Evolutionary conservation across 768 basidiomycete species (phyloP), one percentile per base, ranked within the genome.

Genomic region (Glaciozyma martinii): DNA sequence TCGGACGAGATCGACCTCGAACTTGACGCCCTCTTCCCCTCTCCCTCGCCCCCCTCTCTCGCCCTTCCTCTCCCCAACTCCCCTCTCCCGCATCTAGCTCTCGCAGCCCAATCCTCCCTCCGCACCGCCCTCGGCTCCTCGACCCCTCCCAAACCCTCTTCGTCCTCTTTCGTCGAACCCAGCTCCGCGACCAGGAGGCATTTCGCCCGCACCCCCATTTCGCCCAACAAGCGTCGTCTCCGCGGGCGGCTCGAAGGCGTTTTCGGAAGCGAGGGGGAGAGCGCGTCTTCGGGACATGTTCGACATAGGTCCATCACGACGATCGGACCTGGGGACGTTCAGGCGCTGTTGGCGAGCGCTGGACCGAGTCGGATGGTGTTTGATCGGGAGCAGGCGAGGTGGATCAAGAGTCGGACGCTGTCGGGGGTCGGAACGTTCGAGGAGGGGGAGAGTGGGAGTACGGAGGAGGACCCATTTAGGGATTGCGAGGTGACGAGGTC

Each of bases 1-100:
- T 74, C 78, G 3, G 78, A 79, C 47, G 81, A 81, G 53, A 76
- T 78, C 10, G 78, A 81, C 40, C 77, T 77, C 9, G 78, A 79
- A 52, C 70, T 80, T 7, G 74, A 23, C 32, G 57, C 61, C 50
- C 7, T 30, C n/a, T 33, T 59, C 30, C 40, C 32, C 32, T 27
- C 61, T 32, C 30, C 44, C 25, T 9, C 56, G 25, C 18, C 25
- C 30, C 43, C 3, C 59, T 29, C 49, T 40, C 37, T 13, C 37
- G 37, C 37, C 33, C 33, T 29, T 16, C 27, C 29, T 37, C 57
- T 29, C 49, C 50, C 64, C 16, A 56, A 56, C 23, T 43, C 62
- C 9, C 59, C 61, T 4, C 63, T 67, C 5, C 64, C 70, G 19
- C 61, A 68, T 13, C 57, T 66, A 25, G 64, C 63, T 30, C 62